phyloP scores from a whole-genome alignment of 2,329 filamentous ascomycete species.

The Trichoderma gracile region DNA sequence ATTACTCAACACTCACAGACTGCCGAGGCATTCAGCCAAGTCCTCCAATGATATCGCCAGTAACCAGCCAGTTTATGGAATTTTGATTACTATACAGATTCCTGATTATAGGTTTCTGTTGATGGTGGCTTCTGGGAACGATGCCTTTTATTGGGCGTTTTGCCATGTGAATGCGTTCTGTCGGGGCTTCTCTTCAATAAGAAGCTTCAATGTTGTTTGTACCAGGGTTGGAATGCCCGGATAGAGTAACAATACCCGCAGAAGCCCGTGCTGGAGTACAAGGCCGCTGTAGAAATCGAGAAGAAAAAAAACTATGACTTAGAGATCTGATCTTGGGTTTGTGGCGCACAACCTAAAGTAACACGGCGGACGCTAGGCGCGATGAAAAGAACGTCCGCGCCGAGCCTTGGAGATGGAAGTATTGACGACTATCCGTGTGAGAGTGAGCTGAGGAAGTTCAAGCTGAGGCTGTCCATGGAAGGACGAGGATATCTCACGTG shows the following conservation, averaged over 20 bases:
- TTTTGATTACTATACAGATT: slow-evolving; percentile 16
- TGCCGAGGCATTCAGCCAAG: background rate
- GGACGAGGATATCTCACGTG: background rate
- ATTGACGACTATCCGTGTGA: background rate
- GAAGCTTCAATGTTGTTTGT: background rate
- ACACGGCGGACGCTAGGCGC: background rate
- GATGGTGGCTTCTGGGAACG: background rate
- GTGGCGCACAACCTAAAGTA: background rate
- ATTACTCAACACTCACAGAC: slow-evolving; percentile 7
- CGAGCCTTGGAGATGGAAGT: background rate
- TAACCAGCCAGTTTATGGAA: background rate
- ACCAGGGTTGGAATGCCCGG: background rate
- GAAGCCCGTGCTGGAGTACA: background rate
- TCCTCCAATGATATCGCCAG: background rate
- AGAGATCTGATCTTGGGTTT: background rate
- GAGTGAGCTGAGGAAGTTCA: too few relatives aligned
- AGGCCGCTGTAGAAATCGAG: background rate
- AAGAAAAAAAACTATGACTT: background rate
- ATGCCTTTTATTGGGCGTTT: background rate
- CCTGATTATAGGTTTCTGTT: background rate
- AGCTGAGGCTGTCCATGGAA: background rate
- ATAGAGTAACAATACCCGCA: slow-evolving; percentile 1
- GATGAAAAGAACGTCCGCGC: background rate
- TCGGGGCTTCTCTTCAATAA: background rate
- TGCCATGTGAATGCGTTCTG: background rate